Base-by-base conservation (phyloP, 768 basidiomycete species). In the Hygrocybe punicea region DNA sequence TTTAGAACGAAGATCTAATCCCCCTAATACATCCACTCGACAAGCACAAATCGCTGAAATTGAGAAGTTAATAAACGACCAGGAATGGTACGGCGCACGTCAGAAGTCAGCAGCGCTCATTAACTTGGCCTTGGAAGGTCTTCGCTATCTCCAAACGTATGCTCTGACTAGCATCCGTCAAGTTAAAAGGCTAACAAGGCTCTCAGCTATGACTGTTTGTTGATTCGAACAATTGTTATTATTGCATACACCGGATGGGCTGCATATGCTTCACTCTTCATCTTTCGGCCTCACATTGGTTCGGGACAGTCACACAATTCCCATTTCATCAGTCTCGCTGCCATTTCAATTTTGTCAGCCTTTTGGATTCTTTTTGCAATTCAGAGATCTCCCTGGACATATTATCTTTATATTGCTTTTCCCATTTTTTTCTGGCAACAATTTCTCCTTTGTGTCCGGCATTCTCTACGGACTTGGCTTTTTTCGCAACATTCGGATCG, bases 181-280 rank as follows among this genome's bases (percentile, higher is more conserved):
- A 44, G 2, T 42, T 16, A 16, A 19, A 19, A 14, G n/a, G 23
- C 29, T 21, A 9, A 33, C 9, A n/a, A n/a, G n/a, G 8, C 36
- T 29, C 21, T 19, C 23, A 60, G 60, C 8, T 62, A 93, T 67
- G 90, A 94, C 65, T 84, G 89, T 16, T 73, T 81, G 29, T 70
- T 93, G 45, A 85, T 94, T 25, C 81, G 84, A 14, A 72, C 65
- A 2, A 83, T 93, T 60, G 91, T 92, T 51, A 80, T 79, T 1
- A 65, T 78, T 6, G 90, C 89, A 1, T 93, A 94, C 68, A 67
- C 79, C 2, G 90, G 90, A 52, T 94, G 91, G 89, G 83, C 82
- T 17, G 84, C 83, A 1, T 92, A 83, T 67, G 75, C 82, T 6
- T 81, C 84, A 0, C 67, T 83, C 5, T 84, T 77, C 42, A 76